Evolutionary conservation across 2,329 filamentous ascomycete species (phyloP).

Genomic region (Diaporthe vaccinii): DNA sequence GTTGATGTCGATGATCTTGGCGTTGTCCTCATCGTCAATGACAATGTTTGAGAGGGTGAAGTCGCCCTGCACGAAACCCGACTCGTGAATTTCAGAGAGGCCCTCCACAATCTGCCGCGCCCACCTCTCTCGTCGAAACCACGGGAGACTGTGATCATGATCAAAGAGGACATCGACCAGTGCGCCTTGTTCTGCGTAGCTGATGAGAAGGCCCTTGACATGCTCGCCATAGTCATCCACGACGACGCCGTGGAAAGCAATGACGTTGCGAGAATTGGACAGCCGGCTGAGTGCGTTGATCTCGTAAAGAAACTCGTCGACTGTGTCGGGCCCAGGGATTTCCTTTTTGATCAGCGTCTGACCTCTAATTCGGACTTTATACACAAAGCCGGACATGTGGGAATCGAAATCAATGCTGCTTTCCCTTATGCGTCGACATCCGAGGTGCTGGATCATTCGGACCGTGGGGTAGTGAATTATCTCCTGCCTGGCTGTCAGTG

Average conservation of each 20-base stretch:
- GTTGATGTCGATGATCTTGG: slow-evolving; percentile 99
- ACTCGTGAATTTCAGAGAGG: slow-evolving; percentile 92
- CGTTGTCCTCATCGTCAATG: slow-evolving; percentile 85
- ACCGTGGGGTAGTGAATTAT: slow-evolving; percentile 88
- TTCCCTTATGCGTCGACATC: slow-evolving; percentile 76
- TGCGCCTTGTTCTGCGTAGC: slow-evolving; percentile 87
- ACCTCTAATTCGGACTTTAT: slow-evolving; percentile 83
- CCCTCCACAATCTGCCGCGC: slow-evolving; percentile 91
- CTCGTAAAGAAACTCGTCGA: slow-evolving; percentile 98
- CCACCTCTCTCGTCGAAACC: slow-evolving; percentile 86
- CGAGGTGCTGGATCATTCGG: slow-evolving; percentile 80
- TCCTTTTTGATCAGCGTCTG: slow-evolving; percentile 93
- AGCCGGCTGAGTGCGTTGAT: slow-evolving; percentile 92
- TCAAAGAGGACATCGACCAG: slow-evolving; percentile 94
- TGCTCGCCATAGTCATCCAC: slow-evolving; percentile 80
- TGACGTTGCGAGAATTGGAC: slow-evolving; percentile 80
- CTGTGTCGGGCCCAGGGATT: slow-evolving; percentile 93
- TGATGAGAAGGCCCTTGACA: slow-evolving; percentile 91
- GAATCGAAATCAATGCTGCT: slow-evolving; percentile 86
- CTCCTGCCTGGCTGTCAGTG: slow-evolving; percentile 64
- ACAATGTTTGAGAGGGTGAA: slow-evolving; percentile 98
- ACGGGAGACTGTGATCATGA: slow-evolving; percentile 71
- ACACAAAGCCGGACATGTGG: slow-evolving; percentile 97
- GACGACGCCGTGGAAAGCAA: slow-evolving; percentile 88
- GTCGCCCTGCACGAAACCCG: slow-evolving; percentile 96